A percentile compares a stretch with the other conserved stretches of the same genome.
These are phyloP conservation scores for Ophiostoma novo-ulmi DNA, from an alignment of 2,329 filamentous ascomycete species.

Conservation along the genomic window DNA sequence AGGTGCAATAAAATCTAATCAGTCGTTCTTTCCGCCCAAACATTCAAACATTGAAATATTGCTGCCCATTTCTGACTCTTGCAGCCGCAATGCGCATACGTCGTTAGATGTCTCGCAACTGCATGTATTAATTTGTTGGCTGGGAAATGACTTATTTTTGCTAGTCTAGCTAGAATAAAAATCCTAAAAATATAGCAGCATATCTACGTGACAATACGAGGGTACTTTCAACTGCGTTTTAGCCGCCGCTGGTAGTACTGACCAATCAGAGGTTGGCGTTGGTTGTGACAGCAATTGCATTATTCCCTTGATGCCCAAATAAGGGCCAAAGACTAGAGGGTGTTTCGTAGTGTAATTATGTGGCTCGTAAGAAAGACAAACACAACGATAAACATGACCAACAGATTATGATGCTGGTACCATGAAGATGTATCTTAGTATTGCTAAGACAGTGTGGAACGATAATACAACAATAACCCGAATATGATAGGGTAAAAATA, in stretches of 20 bases:
- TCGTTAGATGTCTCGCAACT: not conserved
- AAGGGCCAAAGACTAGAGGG: not conserved
- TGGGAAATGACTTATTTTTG: not conserved
- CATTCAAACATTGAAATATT: not conserved
- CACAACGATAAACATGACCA: not conserved
- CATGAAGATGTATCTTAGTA: not conserved
- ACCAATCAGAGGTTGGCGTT: not conserved
- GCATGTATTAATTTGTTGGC: not conserved
- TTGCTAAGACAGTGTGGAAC: not conserved
- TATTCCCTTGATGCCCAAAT: conserved; percentile 12
- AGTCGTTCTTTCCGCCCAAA: not conserved
- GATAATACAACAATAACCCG: not conserved
- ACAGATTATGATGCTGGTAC: not conserved
- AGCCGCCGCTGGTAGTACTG: not conserved
- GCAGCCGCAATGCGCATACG: not conserved
- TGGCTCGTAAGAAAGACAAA: not conserved
- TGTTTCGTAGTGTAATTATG: too few relatives aligned
- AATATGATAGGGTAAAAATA: not conserved
- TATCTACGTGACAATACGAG: not conserved
- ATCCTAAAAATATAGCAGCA: not conserved
- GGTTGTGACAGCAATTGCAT: not conserved
- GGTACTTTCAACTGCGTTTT: conserved; percentile 3
- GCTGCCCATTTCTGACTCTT: conserved; percentile 7
- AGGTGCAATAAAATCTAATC: not conserved
- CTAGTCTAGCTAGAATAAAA: not conserved